These are phyloP conservation scores for Wickerhamomyces tratensis DNA, from an alignment of 805 yeast genomes.

Conservation along the genomic window DNA sequence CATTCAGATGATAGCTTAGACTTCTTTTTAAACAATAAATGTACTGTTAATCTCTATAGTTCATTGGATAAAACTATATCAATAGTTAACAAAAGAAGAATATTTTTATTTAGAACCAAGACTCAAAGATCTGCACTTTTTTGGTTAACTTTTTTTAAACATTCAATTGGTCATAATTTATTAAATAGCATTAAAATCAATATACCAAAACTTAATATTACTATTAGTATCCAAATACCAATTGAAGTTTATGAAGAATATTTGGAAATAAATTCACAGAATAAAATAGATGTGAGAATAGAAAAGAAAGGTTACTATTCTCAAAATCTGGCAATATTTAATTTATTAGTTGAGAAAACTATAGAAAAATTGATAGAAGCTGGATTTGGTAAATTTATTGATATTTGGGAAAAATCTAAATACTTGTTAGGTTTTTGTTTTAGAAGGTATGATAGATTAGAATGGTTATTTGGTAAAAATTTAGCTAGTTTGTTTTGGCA, in stretches of 20 bases:
- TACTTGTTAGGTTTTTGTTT: slow-evolving; percentile 43
- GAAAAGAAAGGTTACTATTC: slow-evolving; percentile 15
- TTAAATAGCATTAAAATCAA: slow-evolving; percentile 33
- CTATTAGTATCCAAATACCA: slow-evolving; percentile 18
- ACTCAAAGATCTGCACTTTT: slow-evolving; percentile 42
- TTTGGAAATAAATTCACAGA: neutral
- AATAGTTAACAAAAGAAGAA: slow-evolving; percentile 25
- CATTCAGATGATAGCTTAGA: slow-evolving; percentile 17
- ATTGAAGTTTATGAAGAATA: slow-evolving; percentile 3
- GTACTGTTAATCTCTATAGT: slow-evolving; percentile 47
- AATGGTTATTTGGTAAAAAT: slow-evolving; percentile 47
- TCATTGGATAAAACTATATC: slow-evolving; percentile 62
- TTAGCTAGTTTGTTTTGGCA: slow-evolving; percentile 32
- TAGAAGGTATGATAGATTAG: slow-evolving; percentile 65
- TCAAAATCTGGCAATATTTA: slow-evolving; percentile 20
- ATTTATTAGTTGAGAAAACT: slow-evolving; percentile 30
- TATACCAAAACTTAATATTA: slow-evolving; percentile 29
- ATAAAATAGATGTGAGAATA: slow-evolving; percentile 1
- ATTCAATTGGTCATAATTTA: slow-evolving; percentile 34
- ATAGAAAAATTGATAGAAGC: slow-evolving; percentile 21
- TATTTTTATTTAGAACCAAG: slow-evolving; percentile 48
- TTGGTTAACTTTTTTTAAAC: slow-evolving; percentile 55
- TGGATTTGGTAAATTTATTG: slow-evolving; percentile 16
- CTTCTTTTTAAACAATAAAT: slow-evolving; percentile 19
- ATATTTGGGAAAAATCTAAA: slow-evolving; percentile 16